Conservation (phyloP, 75 land plant genomes). For the Cupressus sempervirens region DNA sequence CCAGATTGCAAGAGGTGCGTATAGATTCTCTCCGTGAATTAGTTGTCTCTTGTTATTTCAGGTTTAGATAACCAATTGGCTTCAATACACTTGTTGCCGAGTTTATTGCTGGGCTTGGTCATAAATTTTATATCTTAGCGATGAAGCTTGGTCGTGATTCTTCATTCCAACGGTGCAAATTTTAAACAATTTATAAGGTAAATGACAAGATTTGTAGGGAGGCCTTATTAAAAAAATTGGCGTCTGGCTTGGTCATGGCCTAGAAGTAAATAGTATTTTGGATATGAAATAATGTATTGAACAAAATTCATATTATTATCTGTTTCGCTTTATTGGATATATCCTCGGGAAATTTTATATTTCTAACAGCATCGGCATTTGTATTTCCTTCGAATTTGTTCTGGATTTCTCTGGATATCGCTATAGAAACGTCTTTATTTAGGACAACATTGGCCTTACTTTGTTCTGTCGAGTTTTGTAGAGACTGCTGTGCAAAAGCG, state of each 20-base stretch:
- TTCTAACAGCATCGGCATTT: neutral
- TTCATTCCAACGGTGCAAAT: neutral
- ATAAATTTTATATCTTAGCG: neutral
- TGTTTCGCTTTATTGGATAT: neutral
- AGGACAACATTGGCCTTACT: neutral
- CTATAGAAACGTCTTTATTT: neutral
- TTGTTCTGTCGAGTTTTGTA: neutral
- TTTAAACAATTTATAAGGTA: neutral
- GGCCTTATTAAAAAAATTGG: neutral
- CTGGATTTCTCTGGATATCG: neutral
- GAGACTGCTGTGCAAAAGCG: no score
- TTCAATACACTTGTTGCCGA: neutral
- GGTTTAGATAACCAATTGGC: neutral
- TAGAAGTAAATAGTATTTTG: neutral
- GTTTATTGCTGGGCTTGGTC: neutral
- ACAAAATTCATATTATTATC: neutral
- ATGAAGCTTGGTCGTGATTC: neutral
- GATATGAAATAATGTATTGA: no score
- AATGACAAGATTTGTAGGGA: neutral
- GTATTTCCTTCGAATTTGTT: neutral
- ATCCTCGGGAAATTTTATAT: neutral
- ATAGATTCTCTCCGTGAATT: neutral
- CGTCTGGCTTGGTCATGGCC: neutral
- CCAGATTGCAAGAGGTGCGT: conserved; percentile 67
- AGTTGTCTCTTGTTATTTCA: neutral